Percentiles rank a stretch among this genome's conserved stretches.
These are phyloP conservation scores for Excoecaria cochinchinensis DNA, from an alignment of 345 rosid species.

Conservation along the genomic window DNA sequence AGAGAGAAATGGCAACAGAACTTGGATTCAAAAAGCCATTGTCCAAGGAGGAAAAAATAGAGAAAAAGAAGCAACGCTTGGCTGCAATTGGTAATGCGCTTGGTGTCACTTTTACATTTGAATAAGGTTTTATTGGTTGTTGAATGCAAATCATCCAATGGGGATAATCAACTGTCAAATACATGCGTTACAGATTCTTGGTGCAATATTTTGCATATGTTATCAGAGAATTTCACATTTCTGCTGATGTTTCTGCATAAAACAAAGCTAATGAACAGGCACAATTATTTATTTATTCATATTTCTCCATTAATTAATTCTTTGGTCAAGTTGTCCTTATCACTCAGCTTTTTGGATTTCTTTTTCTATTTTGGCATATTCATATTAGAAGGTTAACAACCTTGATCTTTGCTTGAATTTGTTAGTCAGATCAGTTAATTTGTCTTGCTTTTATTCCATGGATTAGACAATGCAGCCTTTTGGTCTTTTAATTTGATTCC, in stretches of 20 bases:
- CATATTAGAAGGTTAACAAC: neutral
- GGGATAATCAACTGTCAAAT: neutral
- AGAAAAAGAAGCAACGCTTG: constrained; percentile 92
- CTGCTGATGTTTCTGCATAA: neutral
- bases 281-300: neutral
- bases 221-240: neutral
- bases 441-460: neutral
- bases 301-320: constrained; percentile 2
- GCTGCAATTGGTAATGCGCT: constrained; percentile 82
- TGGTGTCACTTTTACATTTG: constrained; percentile 1
- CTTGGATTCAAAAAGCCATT: constrained; percentile 91
- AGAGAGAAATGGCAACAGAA: constrained; percentile 76
- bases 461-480: neutral
- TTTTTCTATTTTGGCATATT: neutral
- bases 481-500: neutral
- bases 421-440: neutral
- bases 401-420: neutral
- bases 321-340: neutral
- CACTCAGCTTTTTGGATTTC: neutral
- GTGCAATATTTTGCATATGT: neutral
- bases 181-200: neutral
- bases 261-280: neutral
- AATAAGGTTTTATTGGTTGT: constrained; percentile 1
- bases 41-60: constrained; percentile 81
- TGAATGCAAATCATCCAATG: constrained; percentile 4